A percentile compares a stretch with the other conserved stretches of the same genome.
These are phyloP conservation scores for Pythium aquatile DNA, from an alignment of 352 stramenopile species.

Conservation along the genomic window DNA sequence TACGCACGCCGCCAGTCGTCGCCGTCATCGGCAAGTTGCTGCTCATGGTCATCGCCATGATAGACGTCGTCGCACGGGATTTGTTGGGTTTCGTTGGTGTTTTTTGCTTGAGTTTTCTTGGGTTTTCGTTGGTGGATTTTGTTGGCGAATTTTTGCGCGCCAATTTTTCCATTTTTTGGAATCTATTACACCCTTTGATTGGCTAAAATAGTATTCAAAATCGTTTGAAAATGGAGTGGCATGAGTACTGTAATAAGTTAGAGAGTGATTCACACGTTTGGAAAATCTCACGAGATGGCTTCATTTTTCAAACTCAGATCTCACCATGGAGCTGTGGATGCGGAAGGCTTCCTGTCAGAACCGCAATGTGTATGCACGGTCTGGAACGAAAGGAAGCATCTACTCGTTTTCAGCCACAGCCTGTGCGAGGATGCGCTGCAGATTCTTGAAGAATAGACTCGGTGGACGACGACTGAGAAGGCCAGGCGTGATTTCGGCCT, in stretches of 20 bases:
- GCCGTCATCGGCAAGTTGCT: slow-evolving; percentile 12
- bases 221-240: slow-evolving; percentile 16
- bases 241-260: neutral
- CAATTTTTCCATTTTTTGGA: slow-evolving; percentile 4
- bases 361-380: neutral
- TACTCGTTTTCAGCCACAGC: slow-evolving; percentile 4
- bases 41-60: slow-evolving; percentile 26
- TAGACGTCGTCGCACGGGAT: neutral
- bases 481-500: slow-evolving; percentile 43
- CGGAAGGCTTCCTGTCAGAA: neutral
- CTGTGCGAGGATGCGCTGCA: slow-evolving; percentile 35
- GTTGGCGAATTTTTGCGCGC: slow-evolving; percentile 9
- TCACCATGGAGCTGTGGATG: neutral
- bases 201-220: neutral
- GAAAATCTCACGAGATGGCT: slow-evolving; percentile 1
- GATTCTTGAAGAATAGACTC: slow-evolving; percentile 52
- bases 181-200: neutral
- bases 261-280: neutral
- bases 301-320: slow-evolving; percentile 1
- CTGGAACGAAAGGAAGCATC: neutral
- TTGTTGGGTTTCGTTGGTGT: neutral
- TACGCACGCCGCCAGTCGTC: neutral
- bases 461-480: slow-evolving; percentile 68
- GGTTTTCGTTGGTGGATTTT: slow-evolving; percentile 7
- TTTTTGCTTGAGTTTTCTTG: neutral